phyloP scores from a whole-genome alignment of 306 rosid genomes.

The Vachellia pachyceras region DNA sequence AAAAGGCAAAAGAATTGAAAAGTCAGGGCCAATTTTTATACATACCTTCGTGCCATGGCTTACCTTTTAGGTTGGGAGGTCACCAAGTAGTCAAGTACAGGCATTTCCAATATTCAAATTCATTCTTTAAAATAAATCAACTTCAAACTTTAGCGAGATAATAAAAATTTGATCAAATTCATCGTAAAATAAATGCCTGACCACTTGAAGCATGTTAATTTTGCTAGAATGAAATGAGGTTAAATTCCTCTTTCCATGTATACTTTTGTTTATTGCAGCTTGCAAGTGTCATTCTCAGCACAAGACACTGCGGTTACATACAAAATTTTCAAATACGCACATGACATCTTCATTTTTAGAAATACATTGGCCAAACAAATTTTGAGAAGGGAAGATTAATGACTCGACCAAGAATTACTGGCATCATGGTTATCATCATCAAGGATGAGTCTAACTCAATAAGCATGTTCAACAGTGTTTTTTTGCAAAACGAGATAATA shows the following conservation, averaged over 20 bases:
- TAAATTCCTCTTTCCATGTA: neutral
- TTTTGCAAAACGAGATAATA: no score
- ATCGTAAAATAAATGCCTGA: neutral
- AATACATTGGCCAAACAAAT: no score
- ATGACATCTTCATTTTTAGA: conserved; percentile 2
- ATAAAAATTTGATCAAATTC: neutral
- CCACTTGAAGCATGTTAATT: neutral
- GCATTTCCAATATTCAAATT: neutral
- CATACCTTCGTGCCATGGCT: neutral
- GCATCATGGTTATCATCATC: no score
- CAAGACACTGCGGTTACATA: conserved; percentile 1
- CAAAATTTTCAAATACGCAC: neutral
- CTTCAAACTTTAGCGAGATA: neutral
- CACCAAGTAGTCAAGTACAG: neutral
- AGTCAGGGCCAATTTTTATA: no score
- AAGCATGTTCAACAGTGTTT: no score
- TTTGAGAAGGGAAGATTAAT: no score
- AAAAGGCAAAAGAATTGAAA: no score
- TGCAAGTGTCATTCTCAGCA: conserved; percentile 19
- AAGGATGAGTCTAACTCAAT: no score
- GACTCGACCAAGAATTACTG: no score
- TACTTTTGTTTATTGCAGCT: neutral
- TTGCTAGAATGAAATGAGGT: conserved; percentile 13
- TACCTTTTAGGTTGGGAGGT: neutral
- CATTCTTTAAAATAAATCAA: neutral